Evolutionary conservation across 2,329 filamentous ascomycete species (phyloP).

Genomic region (Arthrinium phaeospermum): DNA sequence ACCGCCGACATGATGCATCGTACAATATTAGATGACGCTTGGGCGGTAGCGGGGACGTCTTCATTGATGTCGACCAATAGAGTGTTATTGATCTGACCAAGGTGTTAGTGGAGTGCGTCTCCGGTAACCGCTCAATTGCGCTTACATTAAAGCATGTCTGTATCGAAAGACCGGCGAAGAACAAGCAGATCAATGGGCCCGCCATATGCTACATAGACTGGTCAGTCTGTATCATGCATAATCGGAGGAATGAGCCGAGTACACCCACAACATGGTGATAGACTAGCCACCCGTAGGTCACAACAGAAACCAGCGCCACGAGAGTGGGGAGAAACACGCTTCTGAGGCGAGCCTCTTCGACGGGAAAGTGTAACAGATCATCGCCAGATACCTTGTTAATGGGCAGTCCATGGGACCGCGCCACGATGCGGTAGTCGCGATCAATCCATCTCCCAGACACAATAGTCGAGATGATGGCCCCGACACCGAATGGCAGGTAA

Average conservation of each 20-base stretch:
- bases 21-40: slow-evolving; percentile 4
- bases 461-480: background rate
- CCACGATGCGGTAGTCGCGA: slow-evolving; percentile 8
- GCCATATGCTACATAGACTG: background rate
- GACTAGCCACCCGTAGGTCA: background rate
- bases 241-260: background rate
- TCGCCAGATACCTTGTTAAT: slow-evolving; percentile 7
- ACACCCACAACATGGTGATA: background rate
- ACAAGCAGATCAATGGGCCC: background rate
- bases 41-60: background rate
- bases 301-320: background rate
- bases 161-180: background rate
- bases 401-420: background rate
- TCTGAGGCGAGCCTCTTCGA: slow-evolving; percentile 5
- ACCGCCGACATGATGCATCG: background rate
- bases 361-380: background rate
- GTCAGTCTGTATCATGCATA: background rate
- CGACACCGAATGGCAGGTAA: background rate
- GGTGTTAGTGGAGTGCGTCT: background rate
- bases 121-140: background rate
- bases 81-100: background rate
- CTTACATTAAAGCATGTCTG: slow-evolving; percentile 3
- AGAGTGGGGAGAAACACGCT: background rate
- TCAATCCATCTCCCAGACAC: background rate
- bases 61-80: slow-evolving; percentile 11